phyloP scores from a whole-genome alignment of 2,329 filamentous ascomycete species.

The Emmonsia crescens region DNA sequence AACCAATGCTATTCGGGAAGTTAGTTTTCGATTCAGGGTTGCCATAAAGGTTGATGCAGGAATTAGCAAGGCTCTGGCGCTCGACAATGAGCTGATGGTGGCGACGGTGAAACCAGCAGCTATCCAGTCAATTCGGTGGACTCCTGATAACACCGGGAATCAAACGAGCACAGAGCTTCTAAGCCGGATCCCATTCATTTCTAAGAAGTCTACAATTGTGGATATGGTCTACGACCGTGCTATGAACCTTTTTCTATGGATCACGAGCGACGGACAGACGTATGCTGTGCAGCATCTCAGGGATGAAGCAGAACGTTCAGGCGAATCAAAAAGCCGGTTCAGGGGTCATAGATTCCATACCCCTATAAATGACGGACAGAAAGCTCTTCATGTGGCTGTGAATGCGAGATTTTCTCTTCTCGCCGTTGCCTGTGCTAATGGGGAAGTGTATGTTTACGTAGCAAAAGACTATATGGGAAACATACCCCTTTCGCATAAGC shows the following conservation, averaged over 20 bases:
- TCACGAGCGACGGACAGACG: constrained; percentile 74
- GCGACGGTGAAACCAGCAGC: constrained; percentile 84
- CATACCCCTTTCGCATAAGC: constrained; percentile 73
- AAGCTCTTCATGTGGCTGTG: constrained; percentile 66
- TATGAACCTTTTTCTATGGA: constrained; percentile 92
- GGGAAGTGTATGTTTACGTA: constrained; percentile 77
- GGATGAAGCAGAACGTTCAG: constrained; percentile 32
- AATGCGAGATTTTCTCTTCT: constrained; percentile 93
- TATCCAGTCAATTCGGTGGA: constrained; percentile 95
- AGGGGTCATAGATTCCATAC: constrained; percentile 83
- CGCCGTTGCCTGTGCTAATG: constrained; percentile 70
- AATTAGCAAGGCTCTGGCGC: constrained; percentile 73
- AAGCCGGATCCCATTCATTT: constrained; percentile 75
- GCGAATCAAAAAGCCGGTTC: constrained; percentile 58
- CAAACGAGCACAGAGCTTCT: constrained; percentile 88
- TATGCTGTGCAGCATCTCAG: constrained; percentile 74
- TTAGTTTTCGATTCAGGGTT: constrained; percentile 88
- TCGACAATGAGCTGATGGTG: constrained; percentile 87
- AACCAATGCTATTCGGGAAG: constrained; percentile 68
- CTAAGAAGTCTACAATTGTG: constrained; percentile 61
- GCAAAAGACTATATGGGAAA: constrained; percentile 90
- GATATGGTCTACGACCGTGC: constrained; percentile 92
- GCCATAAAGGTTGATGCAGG: constrained; percentile 97
- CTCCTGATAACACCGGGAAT: constrained; percentile 64
- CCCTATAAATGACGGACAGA: constrained; percentile 48